Base-by-base conservation (phyloP, 2,329 filamentous ascomycete genomes). In the Colletotrichum sp. region DNA sequence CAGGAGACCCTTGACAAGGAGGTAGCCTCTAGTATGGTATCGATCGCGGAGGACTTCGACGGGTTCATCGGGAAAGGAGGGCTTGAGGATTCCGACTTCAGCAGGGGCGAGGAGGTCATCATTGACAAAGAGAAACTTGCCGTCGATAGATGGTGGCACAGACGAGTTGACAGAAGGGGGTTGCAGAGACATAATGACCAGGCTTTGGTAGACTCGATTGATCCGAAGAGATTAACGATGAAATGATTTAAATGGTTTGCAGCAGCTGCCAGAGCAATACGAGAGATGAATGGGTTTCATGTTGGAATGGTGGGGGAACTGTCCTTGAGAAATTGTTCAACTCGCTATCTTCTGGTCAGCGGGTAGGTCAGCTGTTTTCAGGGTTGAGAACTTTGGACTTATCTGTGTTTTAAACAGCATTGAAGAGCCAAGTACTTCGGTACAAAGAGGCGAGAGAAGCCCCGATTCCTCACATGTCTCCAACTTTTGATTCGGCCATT, bases 51-150 rank as follows among this genome's bases (percentile, higher is more conserved):
- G 74, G 36, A 60, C 48, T 15, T 77, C 68, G 32, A 77, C 21
- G 43, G 56, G 48, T 60, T 71, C 73, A 32, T 82, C 79, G 2
- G 86, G 85, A 9, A 83, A 82, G 1, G 89, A 89, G n/a, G 84
- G 82, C 8, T 79, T 84, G 28, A 91, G 80, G 24, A 82, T 80
- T 1, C 82, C 82, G 5, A 88, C 84, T 73, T 89, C 87, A 8
- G 83, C 81, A 6, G 86, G 83, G n/a, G 81, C 81, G 9, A 91
- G 83, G 8, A 84, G 84, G 1, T 80, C 81, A 56, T 83, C 82
- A 36, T 81, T 83, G 62, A 83, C 82, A 66, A 78, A 77, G 13
- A 81, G 74, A 18, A 79, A 55, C n/a, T 72, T 70, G 26, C 73
- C 69, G n/a, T 55, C 30, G 58, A 75, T 72, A 3, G 69, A 69